Conservation (phyloP, 495 filamentous ascomycete species). For the Penicillium cosmopolitanum region DNA sequence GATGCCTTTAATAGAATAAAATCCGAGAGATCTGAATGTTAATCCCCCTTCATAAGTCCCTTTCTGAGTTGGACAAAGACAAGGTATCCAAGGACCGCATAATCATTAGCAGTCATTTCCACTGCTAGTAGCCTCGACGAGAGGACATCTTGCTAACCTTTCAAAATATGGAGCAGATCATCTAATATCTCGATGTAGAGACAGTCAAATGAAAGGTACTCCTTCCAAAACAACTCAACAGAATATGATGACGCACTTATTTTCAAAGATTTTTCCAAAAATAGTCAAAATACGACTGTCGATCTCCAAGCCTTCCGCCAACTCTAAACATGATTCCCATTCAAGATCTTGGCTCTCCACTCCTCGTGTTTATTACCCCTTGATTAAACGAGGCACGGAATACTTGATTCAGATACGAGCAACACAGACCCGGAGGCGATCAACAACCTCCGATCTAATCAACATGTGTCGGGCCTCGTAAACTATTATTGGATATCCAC, state of each 20-base stretch:
- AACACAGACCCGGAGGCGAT: neutral
- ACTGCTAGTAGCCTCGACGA: too few species aligned
- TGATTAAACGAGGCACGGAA: neutral
- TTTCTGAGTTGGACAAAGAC: too few species aligned
- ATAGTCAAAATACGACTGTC: constrained; percentile 7
- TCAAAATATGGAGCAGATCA: too few species aligned
- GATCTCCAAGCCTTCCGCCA: constrained; percentile 5
- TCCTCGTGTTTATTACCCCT: constrained; percentile 6
- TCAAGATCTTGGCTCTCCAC: constrained; percentile 7
- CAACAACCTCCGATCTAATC: neutral
- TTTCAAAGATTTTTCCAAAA: neutral
- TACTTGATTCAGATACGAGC: neutral
- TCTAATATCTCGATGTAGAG: too few species aligned
- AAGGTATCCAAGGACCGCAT: too few species aligned
- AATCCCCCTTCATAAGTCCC: too few species aligned
- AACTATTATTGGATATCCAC: neutral
- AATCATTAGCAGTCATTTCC: too few species aligned
- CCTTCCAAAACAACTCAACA: neutral
- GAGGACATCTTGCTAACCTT: too few species aligned
- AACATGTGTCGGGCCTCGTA: neutral
- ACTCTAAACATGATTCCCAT: neutral
- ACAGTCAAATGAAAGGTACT: too few species aligned
- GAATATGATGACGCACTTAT: neutral
- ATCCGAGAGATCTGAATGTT: too few species aligned
- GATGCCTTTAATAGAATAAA: too few species aligned